These are phyloP conservation scores for Sugiyamaella smithiae DNA, from an alignment of 805 yeast species.

Conservation along the genomic window DNA sequence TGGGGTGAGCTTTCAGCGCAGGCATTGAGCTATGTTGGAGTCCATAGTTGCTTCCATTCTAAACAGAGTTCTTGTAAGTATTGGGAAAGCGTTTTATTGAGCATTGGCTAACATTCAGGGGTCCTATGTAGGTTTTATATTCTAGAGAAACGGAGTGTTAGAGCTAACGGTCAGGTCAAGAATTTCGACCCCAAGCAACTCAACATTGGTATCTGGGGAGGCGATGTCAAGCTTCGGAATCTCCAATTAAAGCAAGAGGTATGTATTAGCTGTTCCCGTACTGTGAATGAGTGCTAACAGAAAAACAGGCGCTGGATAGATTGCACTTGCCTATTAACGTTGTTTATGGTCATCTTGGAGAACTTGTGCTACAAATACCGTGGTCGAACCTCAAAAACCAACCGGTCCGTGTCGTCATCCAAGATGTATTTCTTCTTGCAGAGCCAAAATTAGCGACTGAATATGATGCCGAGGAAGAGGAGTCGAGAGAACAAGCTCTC, in stretches of 20 bases:
- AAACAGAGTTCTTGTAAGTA: conserved; percentile 39
- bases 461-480: conserved; percentile 58
- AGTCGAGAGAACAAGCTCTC: conserved; percentile 59
- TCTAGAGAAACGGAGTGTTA: background rate
- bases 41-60: conserved; percentile 43
- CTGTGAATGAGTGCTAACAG: background rate
- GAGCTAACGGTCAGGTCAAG: conserved; percentile 43
- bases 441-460: conserved; percentile 63
- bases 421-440: conserved; percentile 82
- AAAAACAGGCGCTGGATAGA: conserved; percentile 64
- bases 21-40: conserved; percentile 46
- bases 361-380: conserved; percentile 85
- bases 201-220: conserved; percentile 96
- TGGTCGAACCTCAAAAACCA: conserved; percentile 93
- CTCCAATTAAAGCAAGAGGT: conserved; percentile 75
- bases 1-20: too few relatives aligned
- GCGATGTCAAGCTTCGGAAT: conserved; percentile 84
- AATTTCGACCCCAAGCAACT: conserved; percentile 94
- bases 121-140: conserved; percentile 34
- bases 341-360: conserved; percentile 85
- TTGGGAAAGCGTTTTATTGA: conserved; percentile 10
- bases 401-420: conserved; percentile 84
- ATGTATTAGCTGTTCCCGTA: conserved; percentile 15
- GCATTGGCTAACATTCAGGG: conserved; percentile 34
- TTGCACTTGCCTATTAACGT: conserved; percentile 85